Evolutionary conservation across 176 grass and related monocot genomes (phyloP).

Genomic region (Lolium rigidum): DNA sequence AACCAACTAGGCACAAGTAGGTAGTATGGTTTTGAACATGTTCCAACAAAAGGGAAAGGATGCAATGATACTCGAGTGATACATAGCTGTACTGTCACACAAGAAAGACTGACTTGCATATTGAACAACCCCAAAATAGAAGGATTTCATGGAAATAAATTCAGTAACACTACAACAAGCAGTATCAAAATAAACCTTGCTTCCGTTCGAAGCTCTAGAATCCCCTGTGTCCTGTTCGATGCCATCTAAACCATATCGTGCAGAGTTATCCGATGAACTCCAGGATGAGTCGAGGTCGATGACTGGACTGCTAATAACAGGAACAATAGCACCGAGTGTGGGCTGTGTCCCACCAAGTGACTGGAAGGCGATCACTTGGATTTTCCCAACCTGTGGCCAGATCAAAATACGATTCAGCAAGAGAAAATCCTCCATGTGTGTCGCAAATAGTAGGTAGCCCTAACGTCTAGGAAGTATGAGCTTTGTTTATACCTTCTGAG

Average conservation of each 20-base stretch:
- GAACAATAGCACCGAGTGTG: conserved; percentile 45
- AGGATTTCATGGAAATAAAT: conserved; percentile 1
- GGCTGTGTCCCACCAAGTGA: conserved; percentile 67
- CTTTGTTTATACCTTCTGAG: conserved; percentile 67
- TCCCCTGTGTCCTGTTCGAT: conserved; percentile 78
- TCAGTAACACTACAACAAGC: background rate
- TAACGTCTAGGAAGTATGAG: background rate
- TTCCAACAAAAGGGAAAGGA: background rate
- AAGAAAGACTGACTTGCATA: background rate
- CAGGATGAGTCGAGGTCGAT: conserved; percentile 68
- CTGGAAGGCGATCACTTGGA: conserved; percentile 97
- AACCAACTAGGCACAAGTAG: background rate
- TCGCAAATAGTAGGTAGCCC: conserved; percentile 6
- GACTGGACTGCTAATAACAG: conserved; percentile 48
- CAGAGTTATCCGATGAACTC: conserved; percentile 55
- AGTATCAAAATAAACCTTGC: conserved; percentile 32
- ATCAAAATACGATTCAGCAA: conserved; percentile 35
- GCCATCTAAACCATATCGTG: conserved; percentile 44
- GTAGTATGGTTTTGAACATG: background rate
- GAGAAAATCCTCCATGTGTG: conserved; percentile 7
- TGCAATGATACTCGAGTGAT: background rate
- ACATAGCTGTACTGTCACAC: background rate
- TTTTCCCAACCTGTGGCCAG: conserved; percentile 71
- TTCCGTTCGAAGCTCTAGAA: conserved; percentile 55
- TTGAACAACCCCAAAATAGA: background rate